Evolutionary conservation across 164 flowering plant genomes (phyloP), one percentile per base, ranked within the genome.

Genomic region (Tetracentron sinense): DNA sequence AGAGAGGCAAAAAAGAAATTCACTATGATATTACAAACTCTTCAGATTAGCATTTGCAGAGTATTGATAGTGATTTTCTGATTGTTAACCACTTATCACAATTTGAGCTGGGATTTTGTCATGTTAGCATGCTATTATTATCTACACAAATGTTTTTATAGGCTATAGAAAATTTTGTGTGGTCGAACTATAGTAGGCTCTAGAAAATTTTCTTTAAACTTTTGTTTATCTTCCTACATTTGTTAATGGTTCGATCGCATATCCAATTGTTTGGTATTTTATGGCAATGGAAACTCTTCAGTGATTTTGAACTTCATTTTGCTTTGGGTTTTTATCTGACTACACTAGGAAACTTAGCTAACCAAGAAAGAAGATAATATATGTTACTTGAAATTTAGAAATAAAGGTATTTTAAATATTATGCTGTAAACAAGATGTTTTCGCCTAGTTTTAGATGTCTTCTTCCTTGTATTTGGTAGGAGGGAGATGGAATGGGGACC

Each of bases 141-240:
- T 61, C 66, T 50, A 17, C 52, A 20, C 65, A 58, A 62, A 65
- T 65, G 60, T 58, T 54, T 58, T 53, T 52, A 54, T 28, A 66
- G 17, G 58, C n/a, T n/a, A n/a, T n/a, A n/a, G n/a, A n/a, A n/a
- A n/a, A n/a, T n/a, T n/a, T n/a, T n/a, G 22, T 51, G 42, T 7
- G n/a, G 12, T 42, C 17, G 19, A 23, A 46, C 26, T 59, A 42
- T 31, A 44, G 6, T 59, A 59, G 16, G 23, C 23, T 59, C 22
- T 42, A 59, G 42, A 21, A 58, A 7, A 20, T 17, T 12, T 46
- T 17, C 23, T n/a, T 56, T 11, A 16, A 54, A 17, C 33, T 28
- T 52, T 20, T 15, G 23, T 52, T 27, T 21, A n/a, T n/a, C n/a
- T n/a, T 30, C 20, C 29, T 57, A 16, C 23, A 38, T 30, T 20